Percentiles rank a stretch among this genome's conserved stretches.
phyloP scores from a whole-genome alignment of 495 filamentous ascomycete species.

The Xylaria bambusicola region DNA sequence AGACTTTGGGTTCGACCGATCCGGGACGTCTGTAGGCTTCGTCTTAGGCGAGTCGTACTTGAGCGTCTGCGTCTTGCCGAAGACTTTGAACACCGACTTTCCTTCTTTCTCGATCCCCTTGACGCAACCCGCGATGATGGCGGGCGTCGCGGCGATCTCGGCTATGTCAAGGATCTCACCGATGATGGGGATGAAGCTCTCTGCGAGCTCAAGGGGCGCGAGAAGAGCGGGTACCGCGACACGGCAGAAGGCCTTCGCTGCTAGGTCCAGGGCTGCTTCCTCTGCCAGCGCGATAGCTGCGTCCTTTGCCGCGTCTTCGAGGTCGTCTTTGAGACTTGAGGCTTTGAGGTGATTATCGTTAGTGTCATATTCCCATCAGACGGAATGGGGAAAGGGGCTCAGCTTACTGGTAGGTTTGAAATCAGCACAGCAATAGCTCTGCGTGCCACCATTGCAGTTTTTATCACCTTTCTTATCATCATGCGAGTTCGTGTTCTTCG shows the following conservation, averaged over 20 bases:
- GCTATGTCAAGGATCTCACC: background rate
- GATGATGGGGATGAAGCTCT: background rate
- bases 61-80: background rate
- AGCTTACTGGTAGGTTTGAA: background rate
- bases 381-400: too few species aligned
- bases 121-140: background rate
- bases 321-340: too few species aligned
- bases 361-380: too few species aligned
- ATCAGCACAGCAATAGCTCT: background rate
- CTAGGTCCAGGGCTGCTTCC: background rate
- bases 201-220: background rate
- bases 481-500: background rate
- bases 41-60: too few species aligned
- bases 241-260: constrained; percentile 1
- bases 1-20: too few species aligned
- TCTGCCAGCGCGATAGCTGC: background rate
- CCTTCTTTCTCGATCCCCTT: constrained; percentile 2
- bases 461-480: background rate
- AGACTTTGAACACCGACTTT: background rate
- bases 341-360: too few species aligned
- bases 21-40: too few species aligned
- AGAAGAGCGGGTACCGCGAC: background rate
- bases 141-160: background rate
- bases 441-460: background rate
- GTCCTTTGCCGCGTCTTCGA: background rate